Evolutionary conservation across 2,329 filamentous ascomycete species (phyloP).

Genomic region (Colletotrichum sp.): DNA sequence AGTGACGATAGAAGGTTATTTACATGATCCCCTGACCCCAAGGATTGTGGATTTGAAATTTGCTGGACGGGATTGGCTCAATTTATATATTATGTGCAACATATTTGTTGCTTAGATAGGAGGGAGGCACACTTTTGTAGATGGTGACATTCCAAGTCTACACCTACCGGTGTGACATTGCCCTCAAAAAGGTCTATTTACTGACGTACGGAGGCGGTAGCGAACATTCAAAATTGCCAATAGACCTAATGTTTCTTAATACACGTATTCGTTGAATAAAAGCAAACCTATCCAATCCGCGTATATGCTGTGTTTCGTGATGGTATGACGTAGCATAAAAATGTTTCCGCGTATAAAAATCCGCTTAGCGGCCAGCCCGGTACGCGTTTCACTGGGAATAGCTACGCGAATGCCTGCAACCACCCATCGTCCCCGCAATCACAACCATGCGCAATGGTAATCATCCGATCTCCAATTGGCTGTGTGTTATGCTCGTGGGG

Average conservation of each 20-base stretch:
- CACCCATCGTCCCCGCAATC: neutral
- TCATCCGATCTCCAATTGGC: neutral
- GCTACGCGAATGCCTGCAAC: neutral
- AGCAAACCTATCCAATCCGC: neutral
- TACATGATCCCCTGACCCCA: neutral
- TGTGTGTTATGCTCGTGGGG: neutral
- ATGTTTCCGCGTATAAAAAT: slow-evolving; percentile 1
- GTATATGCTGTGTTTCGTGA: neutral
- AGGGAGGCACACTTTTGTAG: neutral
- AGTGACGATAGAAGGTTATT: neutral
- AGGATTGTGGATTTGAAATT: neutral
- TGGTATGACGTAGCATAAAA: neutral
- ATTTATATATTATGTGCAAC: neutral
- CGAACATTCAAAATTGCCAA: neutral
- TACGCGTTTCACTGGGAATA: slow-evolving; percentile 7
- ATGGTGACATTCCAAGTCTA: neutral
- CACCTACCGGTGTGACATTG: neutral
- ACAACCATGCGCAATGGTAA: neutral
- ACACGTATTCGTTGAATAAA: neutral
- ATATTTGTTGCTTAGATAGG: neutral
- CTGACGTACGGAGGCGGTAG: neutral
- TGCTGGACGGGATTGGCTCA: neutral
- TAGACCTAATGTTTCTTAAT: neutral
- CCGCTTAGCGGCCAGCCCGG: neutral
- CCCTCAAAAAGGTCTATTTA: neutral